Percentiles rank a stretch among this genome's conserved stretches.
Conservation (phyloP, 2,329 filamentous ascomycete species). For the Aspergillus floridensis region DNA sequence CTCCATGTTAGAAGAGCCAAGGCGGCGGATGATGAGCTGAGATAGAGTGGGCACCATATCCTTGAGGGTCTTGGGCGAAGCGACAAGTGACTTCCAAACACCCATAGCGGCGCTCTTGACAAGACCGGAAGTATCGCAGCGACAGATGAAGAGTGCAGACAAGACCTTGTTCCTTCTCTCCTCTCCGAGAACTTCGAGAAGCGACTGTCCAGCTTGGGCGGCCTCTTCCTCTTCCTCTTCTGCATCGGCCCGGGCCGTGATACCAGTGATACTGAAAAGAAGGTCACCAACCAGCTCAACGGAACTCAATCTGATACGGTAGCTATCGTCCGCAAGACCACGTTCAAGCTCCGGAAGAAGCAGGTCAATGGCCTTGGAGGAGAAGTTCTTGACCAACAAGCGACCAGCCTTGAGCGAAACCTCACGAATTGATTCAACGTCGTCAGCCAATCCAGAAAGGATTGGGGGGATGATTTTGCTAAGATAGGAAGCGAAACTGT, state of each 20-base stretch:
- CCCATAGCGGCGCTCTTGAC: constrained; percentile 86
- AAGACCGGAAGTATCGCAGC: constrained; percentile 89
- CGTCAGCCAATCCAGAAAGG: constrained; percentile 87
- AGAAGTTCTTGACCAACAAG: constrained; percentile 96
- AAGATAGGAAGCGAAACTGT: constrained; percentile 95
- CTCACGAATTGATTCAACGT: constrained; percentile 93
- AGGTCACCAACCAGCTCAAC: constrained; percentile 96
- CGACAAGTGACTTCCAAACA: constrained; percentile 96
- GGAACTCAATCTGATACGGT: constrained; percentile 96
- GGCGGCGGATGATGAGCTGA: constrained; percentile 86
- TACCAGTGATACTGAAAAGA: constrained; percentile 94
- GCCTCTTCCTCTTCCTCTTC: constrained; percentile 74
- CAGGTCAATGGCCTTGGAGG: constrained; percentile 88
- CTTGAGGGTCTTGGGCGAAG: constrained; percentile 86
- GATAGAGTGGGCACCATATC: constrained; percentile 93
- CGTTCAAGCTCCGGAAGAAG: constrained; percentile 92
- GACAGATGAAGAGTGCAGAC: constrained; percentile 95
- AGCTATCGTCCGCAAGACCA: constrained; percentile 93
- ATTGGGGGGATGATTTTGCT: constrained; percentile 95
- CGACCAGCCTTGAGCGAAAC: constrained; percentile 93
- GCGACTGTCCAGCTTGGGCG: constrained; percentile 84
- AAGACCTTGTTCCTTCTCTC: constrained; percentile 96
- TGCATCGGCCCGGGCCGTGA: constrained; percentile 75
- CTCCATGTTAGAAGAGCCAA: constrained; percentile 96
- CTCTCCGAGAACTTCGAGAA: constrained; percentile 89